Evolutionary conservation across 768 basidiomycete genomes (phyloP), one percentile per base, ranked within the genome.

Genomic region (Pulveroboletus ravenelii): DNA sequence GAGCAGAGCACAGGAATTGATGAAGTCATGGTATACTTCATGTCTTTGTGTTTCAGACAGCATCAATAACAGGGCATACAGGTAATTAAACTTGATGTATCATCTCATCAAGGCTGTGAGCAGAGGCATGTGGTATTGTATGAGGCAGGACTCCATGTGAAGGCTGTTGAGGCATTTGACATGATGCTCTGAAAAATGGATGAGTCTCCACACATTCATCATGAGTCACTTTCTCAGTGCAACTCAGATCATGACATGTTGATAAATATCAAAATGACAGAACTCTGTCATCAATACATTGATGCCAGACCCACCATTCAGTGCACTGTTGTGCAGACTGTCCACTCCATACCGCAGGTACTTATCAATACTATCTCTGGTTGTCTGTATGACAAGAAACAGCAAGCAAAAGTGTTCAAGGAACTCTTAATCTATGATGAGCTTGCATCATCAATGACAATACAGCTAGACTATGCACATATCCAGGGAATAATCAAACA

Each of bases 371-470:
- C 41, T 3, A 1, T 35, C 0, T 50, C 50, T 0, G 58, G 58
- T 13, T 46, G 32, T n/a, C 42, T 59, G 0, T 41, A 20, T 12
- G 54, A 59, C 25, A 59, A 41, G n/a, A 12, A 1, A n/a, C 53
- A 48, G 27, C 58, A 55, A 48, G 46, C 18, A 6, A 42, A 4
- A 2, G 48, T 54, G 1, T 59, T 59, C 18, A 29, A 48, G 7
- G 20, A 3, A 3, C 47, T 53, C 8, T 45, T 51, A 0, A 39
- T 47, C 7, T 60, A 48, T 30, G 15, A 40, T 3, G 46, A 56
- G 10, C 20, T 57, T 0, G 6, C 9, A 1, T 55, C 53, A 4
- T 59, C 57, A 0, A 55, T 51, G 53, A 51, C 31, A 1, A 52
- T 15, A 0, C 2, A 14, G 6, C 41, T 47, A 0, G 45, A 59